Conservation (phyloP, 768 basidiomycete species). For the Hypholoma sublateritium region DNA sequence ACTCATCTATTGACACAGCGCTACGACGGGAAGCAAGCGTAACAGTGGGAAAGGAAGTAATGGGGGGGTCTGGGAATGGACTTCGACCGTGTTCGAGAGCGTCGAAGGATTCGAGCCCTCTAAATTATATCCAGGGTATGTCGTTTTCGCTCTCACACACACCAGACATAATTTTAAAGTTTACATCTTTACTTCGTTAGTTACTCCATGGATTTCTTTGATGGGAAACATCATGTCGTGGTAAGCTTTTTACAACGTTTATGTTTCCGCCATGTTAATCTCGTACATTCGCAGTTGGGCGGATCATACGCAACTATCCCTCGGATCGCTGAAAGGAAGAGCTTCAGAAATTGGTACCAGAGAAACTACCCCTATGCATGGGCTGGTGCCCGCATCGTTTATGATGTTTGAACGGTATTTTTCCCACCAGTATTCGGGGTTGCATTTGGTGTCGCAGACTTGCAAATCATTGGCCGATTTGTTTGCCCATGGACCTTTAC, state of each 20-base stretch:
- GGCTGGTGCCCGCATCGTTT: slow-evolving; percentile 69
- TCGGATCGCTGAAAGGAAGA: slow-evolving; percentile 70
- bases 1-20: slow-evolving; percentile 26
- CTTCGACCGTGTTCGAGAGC: slow-evolving; percentile 71
- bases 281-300: slow-evolving; percentile 62
- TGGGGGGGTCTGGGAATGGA: slow-evolving; percentile 99
- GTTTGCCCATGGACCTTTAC: not conserved
- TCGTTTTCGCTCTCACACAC: not conserved
- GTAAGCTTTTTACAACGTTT: slow-evolving; percentile 48
- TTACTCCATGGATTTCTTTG: slow-evolving; percentile 90
- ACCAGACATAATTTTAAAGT: not conserved
- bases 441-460: not conserved
- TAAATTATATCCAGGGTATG: slow-evolving; percentile 82
- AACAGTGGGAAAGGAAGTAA: slow-evolving; percentile 69
- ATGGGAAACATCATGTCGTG: slow-evolving; percentile 82
- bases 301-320: slow-evolving; percentile 89
- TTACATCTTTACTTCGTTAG: slow-evolving; percentile 30
- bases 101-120: slow-evolving; percentile 78
- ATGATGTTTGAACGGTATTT: slow-evolving; percentile 29
- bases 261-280: not conserved
- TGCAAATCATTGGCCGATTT: not conserved
- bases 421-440: not conserved
- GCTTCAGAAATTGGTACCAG: slow-evolving; percentile 91
- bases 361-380: slow-evolving; percentile 89
- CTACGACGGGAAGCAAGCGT: slow-evolving; percentile 61